phyloP scores from a whole-genome alignment of 23 red algal genomes.

The Gracilaria vermiculophylla region DNA sequence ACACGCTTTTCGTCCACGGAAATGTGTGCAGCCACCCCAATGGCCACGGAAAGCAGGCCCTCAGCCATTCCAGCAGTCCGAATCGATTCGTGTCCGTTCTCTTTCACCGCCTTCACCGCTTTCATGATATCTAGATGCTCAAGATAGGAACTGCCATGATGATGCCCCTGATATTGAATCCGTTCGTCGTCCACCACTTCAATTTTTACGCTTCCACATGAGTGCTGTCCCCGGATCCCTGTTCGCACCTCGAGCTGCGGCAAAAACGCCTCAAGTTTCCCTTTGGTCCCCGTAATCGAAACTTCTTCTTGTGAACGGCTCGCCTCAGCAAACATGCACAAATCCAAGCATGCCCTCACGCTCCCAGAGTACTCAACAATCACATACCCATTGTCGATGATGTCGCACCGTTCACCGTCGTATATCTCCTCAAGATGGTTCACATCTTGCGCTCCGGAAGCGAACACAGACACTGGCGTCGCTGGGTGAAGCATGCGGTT shows the following conservation, averaged over 20 bases:
- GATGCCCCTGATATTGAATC: conserved; percentile 67
- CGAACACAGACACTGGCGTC: conserved; percentile 35
- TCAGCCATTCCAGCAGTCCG: conserved; percentile 30
- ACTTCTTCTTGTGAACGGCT: conserved; percentile 69
- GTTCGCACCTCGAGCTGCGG: conserved; percentile 63
- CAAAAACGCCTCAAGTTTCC: conserved; percentile 72
- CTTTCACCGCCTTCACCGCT: not conserved
- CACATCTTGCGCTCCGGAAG: conserved; percentile 61
- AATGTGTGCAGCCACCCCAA: conserved; percentile 69
- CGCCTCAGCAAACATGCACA: conserved; percentile 87
- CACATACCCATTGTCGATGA: conserved; percentile 73
- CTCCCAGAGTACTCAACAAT: conserved; percentile 68
- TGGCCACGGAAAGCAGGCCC: conserved; percentile 67
- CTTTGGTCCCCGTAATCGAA: conserved; percentile 39
- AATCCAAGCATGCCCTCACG: conserved; percentile 56
- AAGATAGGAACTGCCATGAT: conserved; percentile 66
- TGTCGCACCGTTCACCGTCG: conserved; percentile 59
- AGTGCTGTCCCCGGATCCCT: conserved; percentile 37
- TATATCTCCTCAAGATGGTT: conserved; percentile 70
- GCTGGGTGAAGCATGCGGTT: conserved; percentile 52
- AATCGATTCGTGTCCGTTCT: not conserved
- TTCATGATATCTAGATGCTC: conserved; percentile 68
- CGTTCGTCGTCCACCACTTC: conserved; percentile 43
- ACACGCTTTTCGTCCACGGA: conserved; percentile 33
- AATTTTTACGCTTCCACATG: conserved; percentile 38